Evolutionary conservation across 1,139 yeast species (phyloP).

Genomic region (Groenewaldozyma auringiensis): DNA sequence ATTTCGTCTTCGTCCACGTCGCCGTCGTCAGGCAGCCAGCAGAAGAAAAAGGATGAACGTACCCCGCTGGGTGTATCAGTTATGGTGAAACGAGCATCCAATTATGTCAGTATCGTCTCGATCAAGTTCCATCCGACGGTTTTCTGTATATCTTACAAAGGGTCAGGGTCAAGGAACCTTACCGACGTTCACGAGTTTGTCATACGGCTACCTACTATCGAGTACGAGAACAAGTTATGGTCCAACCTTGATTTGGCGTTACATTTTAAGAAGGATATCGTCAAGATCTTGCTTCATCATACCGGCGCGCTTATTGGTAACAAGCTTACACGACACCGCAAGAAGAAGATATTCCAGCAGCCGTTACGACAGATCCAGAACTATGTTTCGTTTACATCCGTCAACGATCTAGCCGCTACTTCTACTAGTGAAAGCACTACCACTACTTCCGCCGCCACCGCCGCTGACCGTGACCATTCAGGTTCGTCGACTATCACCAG

Average conservation of each 20-base stretch:
- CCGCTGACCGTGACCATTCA: too few relatives aligned
- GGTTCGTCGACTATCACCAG: too few relatives aligned
- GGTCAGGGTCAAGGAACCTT: constrained; percentile 56
- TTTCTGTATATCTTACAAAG: constrained; percentile 66
- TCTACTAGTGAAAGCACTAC: neutral
- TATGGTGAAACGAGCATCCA: constrained; percentile 61
- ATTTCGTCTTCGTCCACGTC: neutral
- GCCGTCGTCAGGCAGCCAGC: neutral
- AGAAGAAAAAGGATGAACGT: constrained; percentile 15
- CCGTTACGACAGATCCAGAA: constrained; percentile 29
- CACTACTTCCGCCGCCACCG: neutral
- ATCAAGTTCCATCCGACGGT: constrained; percentile 48
- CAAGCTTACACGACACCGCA: constrained; percentile 46
- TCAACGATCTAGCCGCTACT: constrained; percentile 22
- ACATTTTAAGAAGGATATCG: constrained; percentile 58
- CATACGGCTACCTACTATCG: constrained; percentile 57
- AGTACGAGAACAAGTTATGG: constrained; percentile 65
- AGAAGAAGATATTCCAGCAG: constrained; percentile 18
- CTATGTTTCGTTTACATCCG: constrained; percentile 29
- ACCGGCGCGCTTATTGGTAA: constrained; percentile 76
- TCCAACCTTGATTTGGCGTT: constrained; percentile 64
- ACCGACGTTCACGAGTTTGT: constrained; percentile 66
- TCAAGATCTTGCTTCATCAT: constrained; percentile 61
- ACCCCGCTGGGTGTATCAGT: constrained; percentile 39
- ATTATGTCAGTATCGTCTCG: constrained; percentile 55